Evolutionary conservation across 176 grass and related monocot genomes (phyloP).

Genomic region (Carex kokanica): DNA sequence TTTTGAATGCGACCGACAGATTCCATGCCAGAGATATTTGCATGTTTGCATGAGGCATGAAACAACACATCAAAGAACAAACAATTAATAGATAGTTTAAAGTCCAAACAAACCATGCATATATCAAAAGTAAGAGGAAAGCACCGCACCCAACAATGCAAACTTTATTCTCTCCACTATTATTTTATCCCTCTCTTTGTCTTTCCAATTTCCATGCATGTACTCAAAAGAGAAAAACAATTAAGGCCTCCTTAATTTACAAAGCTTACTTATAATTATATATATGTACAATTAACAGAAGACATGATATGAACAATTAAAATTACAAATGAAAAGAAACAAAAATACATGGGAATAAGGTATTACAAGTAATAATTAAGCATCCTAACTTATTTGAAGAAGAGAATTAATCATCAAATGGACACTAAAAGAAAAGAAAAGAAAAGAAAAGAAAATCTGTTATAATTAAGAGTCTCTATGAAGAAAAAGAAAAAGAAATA

Average conservation of each 20-base stretch:
- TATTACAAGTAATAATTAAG: neutral
- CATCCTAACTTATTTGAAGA: conserved; percentile 12
- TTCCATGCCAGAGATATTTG: neutral
- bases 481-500: neutral
- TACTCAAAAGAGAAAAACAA: neutral
- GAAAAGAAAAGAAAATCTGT: conserved; percentile 17
- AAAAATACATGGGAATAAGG: neutral
- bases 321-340: neutral
- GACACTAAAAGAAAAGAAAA: conserved; percentile 14
- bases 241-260: neutral
- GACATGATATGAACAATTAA: neutral
- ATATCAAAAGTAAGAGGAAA: neutral
- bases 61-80: too few relatives aligned
- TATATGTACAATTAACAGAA: conserved; percentile 10
- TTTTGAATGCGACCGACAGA: conserved; percentile 13
- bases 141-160: neutral
- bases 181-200: neutral
- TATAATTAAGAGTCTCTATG: neutral
- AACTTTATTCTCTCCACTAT: neutral
- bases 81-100: neutral
- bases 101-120: neutral
- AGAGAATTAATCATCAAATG: conserved; percentile 24
- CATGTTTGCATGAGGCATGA: neutral
- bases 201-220: too few relatives aligned
- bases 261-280: neutral